These are phyloP conservation scores for Euphorbia pulcherrima DNA, from an alignment of 345 rosid species.

Conservation along the genomic window DNA sequence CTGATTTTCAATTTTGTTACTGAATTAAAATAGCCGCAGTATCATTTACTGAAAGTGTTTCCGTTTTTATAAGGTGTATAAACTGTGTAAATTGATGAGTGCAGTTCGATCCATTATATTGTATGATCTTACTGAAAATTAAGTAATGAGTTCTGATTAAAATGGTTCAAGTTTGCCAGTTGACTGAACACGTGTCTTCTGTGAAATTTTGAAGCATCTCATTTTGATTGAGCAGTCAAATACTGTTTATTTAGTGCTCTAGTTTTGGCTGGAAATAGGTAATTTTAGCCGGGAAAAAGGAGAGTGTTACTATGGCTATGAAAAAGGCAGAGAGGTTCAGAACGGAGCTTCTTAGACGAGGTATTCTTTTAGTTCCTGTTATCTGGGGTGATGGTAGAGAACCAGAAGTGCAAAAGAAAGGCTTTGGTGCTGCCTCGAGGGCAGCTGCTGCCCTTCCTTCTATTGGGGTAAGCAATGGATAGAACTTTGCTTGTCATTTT, in stretches of 20 bases:
- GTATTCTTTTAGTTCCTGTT: constrained; percentile 87
- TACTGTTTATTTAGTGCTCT: constrained; percentile 2
- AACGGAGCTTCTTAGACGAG: constrained; percentile 79
- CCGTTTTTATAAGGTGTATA: neutral
- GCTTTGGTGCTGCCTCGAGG: constrained; percentile 65
- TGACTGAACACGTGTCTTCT: neutral
- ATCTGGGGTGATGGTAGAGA: constrained; percentile 66
- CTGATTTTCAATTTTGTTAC: neutral
- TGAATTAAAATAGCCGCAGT: neutral
- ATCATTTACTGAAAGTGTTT: neutral
- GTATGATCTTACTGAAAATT: neutral
- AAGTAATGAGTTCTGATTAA: constrained; percentile 3
- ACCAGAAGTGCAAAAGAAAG: constrained; percentile 62
- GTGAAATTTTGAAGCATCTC: constrained; percentile 6
- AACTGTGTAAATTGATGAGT: neutral
- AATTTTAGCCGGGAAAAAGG: constrained; percentile 82
- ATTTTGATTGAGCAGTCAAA: constrained; percentile 4
- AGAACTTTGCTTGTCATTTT: neutral
- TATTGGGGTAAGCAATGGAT: constrained; percentile 54
- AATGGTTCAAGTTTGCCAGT: neutral
- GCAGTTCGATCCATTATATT: neutral
- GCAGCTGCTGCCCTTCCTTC: constrained; percentile 75
- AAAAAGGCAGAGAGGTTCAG: constrained; percentile 81
- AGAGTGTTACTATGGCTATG: constrained; percentile 57
- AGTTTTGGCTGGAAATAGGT: constrained; percentile 46